A percentile compares a stretch with the other conserved stretches of the same genome.
Evolutionary conservation across 345 rosid genomes (phyloP).

Genomic region (Dovyalis caffra): DNA sequence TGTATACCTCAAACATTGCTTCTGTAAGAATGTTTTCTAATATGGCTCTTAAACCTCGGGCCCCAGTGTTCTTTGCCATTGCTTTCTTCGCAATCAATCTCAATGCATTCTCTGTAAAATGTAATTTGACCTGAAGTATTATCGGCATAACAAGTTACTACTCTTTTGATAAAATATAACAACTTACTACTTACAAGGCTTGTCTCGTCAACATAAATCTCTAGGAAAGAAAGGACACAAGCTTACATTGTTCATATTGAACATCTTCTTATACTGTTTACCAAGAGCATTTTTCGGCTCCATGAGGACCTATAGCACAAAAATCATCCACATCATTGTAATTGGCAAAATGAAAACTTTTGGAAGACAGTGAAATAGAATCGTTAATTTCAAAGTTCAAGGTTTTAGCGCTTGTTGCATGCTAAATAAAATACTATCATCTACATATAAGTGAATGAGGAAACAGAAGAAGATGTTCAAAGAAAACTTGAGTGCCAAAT

Average conservation of each 20-base stretch:
- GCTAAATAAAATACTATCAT: background rate
- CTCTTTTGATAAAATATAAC: background rate
- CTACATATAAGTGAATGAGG: background rate
- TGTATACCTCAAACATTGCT: slow-evolving; percentile 90
- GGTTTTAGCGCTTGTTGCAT: background rate
- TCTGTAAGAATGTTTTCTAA: slow-evolving; percentile 86
- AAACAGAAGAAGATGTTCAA: background rate
- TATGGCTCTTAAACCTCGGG: slow-evolving; percentile 86
- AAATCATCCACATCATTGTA: background rate
- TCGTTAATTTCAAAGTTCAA: background rate
- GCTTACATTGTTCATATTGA: slow-evolving; percentile 82
- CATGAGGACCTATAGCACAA: slow-evolving; percentile 59
- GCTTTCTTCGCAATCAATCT: slow-evolving; percentile 74
- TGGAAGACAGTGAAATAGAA: background rate
- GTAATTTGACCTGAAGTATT: slow-evolving; percentile 72
- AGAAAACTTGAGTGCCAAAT: background rate
- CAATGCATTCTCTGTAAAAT: slow-evolving; percentile 72
- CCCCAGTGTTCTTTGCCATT: slow-evolving; percentile 85
- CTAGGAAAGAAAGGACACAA: background rate
- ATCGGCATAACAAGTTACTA: slow-evolving; percentile 15
- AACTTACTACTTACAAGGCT: background rate
- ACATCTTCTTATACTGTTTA: slow-evolving; percentile 88
- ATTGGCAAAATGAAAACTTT: background rate
- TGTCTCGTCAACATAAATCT: background rate
- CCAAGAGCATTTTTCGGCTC: slow-evolving; percentile 92